Conservation (phyloP, 805 yeast species). For the Candida jianshihensis region DNA sequence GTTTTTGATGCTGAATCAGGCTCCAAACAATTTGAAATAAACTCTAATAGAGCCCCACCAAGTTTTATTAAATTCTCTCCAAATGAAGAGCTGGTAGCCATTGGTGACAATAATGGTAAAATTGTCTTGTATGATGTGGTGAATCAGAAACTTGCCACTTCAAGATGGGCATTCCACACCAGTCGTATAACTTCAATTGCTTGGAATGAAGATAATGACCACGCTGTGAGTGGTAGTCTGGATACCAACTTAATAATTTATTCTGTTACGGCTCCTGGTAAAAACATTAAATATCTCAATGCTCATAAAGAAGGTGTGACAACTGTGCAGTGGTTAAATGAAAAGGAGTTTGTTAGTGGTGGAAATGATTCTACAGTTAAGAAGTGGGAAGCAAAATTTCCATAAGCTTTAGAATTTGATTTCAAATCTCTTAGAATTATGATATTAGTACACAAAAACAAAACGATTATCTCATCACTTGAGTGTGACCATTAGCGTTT, state of each 20-base stretch:
- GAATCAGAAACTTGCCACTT: slow-evolving; percentile 55
- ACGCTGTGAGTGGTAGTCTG: slow-evolving; percentile 70
- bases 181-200: slow-evolving; percentile 68
- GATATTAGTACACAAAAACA: too few species aligned
- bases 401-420: slow-evolving; percentile 3
- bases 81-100: slow-evolving; percentile 60
- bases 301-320: slow-evolving; percentile 89
- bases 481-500: slow-evolving; percentile 46
- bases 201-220: slow-evolving; percentile 74
- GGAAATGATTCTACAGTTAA: slow-evolving; percentile 83
- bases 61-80: slow-evolving; percentile 65
- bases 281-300: slow-evolving; percentile 63
- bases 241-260: slow-evolving; percentile 80
- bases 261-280: slow-evolving; percentile 71
- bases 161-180: slow-evolving; percentile 95
- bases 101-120: slow-evolving; percentile 84
- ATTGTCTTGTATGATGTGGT: slow-evolving; percentile 59
- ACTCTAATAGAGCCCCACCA: slow-evolving; percentile 53
- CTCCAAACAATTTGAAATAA: slow-evolving; percentile 24
- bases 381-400: slow-evolving; percentile 45
- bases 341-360: slow-evolving; percentile 48
- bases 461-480: background rate
- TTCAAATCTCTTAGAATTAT: too few species aligned
- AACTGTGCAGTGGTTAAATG: slow-evolving; percentile 59
- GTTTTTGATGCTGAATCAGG: slow-evolving; percentile 31